Conservation (phyloP, 768 basidiomycete species). For the Macrolepiota dolichaula region DNA sequence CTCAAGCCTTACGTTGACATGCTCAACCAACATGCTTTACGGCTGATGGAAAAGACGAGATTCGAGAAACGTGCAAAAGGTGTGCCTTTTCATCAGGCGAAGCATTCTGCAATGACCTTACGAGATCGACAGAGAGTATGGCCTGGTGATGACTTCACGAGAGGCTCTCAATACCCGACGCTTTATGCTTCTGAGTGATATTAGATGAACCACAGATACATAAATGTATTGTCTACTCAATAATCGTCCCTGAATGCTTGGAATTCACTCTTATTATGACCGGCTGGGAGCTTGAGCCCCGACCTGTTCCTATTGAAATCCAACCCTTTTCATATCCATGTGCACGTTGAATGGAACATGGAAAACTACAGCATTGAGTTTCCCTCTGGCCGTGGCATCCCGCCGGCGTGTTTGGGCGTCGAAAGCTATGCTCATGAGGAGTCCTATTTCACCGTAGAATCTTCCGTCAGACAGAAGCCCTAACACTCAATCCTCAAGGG, state of each 20-base stretch:
- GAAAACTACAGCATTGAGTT: neutral
- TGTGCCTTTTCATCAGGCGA: slow-evolving; percentile 14
- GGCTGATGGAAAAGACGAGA: slow-evolving; percentile 56
- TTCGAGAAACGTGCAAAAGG: slow-evolving; percentile 44
- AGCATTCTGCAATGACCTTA: neutral
- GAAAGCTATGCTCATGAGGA: neutral
- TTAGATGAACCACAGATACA: neutral
- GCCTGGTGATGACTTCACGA: neutral
- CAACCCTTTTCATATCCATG: neutral
- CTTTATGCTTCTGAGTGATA: neutral
- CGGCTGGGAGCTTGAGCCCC: neutral
- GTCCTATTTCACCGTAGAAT: neutral
- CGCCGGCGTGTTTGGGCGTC: neutral
- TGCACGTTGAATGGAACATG: neutral
- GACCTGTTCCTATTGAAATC: neutral
- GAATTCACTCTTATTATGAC: neutral
- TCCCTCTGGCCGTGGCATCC: neutral
- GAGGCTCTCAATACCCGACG: neutral
- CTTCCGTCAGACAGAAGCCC: no score
- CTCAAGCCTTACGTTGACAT: slow-evolving; percentile 88
- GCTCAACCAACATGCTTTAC: slow-evolving; percentile 68
- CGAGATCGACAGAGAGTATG: slow-evolving; percentile 3
- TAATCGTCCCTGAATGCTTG: neutral
- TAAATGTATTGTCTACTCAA: neutral
- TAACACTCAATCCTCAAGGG: neutral